These are phyloP conservation scores for Meyerozyma guilliermondii DNA, from an alignment of 1,139 yeast species.

Conservation along the genomic window DNA sequence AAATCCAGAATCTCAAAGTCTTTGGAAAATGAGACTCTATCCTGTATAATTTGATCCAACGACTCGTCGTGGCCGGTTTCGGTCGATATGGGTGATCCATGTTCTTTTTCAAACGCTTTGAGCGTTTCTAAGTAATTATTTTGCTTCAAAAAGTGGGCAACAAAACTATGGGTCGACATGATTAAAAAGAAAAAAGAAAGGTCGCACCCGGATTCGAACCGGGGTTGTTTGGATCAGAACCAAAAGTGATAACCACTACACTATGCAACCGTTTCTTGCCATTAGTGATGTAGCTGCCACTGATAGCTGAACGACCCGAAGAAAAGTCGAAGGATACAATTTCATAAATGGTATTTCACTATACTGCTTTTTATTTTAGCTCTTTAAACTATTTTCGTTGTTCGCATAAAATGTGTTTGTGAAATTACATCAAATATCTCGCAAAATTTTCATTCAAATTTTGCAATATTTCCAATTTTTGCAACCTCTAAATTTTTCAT, in stretches of 20 bases:
- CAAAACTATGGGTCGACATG: conserved; percentile 27
- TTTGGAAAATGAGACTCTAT: conserved; percentile 36
- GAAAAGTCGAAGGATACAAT: too few relatives aligned
- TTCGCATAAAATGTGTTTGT: too few relatives aligned
- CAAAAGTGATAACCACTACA: conserved; percentile 2
- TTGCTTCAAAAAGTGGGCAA: conserved; percentile 52
- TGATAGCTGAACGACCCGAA: too few relatives aligned
- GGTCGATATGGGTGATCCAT: conserved; percentile 29
- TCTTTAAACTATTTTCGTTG: too few relatives aligned
- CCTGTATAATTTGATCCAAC: conserved; percentile 46
- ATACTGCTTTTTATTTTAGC: too few relatives aligned
- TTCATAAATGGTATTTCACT: too few relatives aligned
- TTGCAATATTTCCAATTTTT: neutral
- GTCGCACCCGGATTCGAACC: conserved; percentile 14
- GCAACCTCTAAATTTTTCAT: too few relatives aligned
- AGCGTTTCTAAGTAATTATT: conserved; percentile 45
- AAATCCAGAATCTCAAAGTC: conserved; percentile 10
- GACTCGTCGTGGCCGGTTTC: conserved; percentile 31
- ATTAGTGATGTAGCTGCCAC: too few relatives aligned
- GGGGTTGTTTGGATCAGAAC: conserved; percentile 17
- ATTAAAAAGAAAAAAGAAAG: conserved; percentile 3
- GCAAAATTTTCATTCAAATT: neutral
- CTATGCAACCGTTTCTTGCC: neutral
- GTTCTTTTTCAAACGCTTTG: conserved; percentile 42
- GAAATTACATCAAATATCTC: neutral